Percentiles rank a stretch among this genome's conserved stretches.
These are phyloP conservation scores for Pseudogymnoascus pannorum DNA, from an alignment of 2,329 filamentous ascomycete species.

Conservation along the genomic window DNA sequence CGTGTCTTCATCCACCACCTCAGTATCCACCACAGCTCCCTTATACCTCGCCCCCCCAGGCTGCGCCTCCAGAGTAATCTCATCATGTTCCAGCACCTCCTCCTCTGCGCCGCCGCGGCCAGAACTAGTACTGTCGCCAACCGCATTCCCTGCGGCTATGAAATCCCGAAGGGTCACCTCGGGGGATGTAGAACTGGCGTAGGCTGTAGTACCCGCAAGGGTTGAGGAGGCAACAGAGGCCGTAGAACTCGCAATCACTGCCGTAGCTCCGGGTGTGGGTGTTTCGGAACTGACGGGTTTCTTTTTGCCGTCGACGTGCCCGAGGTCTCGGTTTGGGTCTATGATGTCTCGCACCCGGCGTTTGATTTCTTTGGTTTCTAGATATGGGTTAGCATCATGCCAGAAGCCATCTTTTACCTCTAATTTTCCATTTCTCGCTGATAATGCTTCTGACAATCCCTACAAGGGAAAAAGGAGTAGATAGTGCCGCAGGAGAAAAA, in stretches of 20 bases:
- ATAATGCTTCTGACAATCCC: no score
- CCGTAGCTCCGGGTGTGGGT: background rate
- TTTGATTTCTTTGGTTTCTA: slow-evolving; percentile 84
- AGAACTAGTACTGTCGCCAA: background rate
- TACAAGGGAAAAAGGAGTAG: background rate
- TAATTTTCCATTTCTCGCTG: background rate
- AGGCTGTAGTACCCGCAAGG: background rate
- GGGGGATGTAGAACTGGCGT: background rate
- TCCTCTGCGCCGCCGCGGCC: background rate
- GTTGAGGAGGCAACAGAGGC: no score
- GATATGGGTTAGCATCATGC: background rate
- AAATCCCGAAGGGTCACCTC: background rate
- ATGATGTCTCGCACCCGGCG: slow-evolving; percentile 74
- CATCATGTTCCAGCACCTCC: background rate
- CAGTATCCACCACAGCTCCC: slow-evolving; percentile 8
- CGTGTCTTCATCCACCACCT: background rate
- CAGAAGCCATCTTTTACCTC: background rate
- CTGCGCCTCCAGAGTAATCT: slow-evolving; percentile 7
- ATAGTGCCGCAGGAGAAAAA: no score
- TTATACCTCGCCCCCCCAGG: slow-evolving; percentile 8
- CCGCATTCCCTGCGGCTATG: background rate
- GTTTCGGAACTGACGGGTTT: background rate
- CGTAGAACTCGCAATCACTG: no score
- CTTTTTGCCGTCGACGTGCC: slow-evolving; percentile 57
- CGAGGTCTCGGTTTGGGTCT: slow-evolving; percentile 68